A percentile compares a stretch with the other conserved stretches of the same genome.
Conservation (phyloP, 305 asterid species). For the Fraxinus dipetala region DNA sequence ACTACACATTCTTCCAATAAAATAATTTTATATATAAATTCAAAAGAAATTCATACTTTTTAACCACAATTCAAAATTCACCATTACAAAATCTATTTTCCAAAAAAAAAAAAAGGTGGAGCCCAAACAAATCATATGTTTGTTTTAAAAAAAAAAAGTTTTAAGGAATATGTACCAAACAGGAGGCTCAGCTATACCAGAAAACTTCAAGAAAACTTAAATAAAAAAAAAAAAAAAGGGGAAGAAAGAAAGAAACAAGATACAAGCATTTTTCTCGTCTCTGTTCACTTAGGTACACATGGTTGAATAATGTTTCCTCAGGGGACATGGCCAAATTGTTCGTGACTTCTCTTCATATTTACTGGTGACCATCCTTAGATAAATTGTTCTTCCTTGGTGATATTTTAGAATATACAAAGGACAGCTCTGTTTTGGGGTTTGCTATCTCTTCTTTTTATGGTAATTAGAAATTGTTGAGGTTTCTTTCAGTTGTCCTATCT, state of each 20-base stretch:
- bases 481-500: conserved; percentile 20
- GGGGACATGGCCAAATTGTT: background rate
- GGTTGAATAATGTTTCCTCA: background rate
- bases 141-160: too few species aligned
- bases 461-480: background rate
- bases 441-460: conserved; percentile 1
- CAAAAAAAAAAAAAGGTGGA: too few species aligned
- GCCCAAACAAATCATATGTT: too few species aligned
- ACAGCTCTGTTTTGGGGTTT: background rate
- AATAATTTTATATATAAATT: too few species aligned
- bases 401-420: background rate
- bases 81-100: too few species aligned
- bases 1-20: too few species aligned
- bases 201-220: too few species aligned
- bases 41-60: too few species aligned
- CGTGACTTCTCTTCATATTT: background rate
- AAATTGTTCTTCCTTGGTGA: background rate
- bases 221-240: background rate
- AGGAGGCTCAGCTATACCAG: too few species aligned
- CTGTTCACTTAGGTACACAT: background rate
- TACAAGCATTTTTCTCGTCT: background rate
- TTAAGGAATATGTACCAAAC: too few species aligned
- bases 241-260: background rate
- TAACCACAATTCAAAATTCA: too few species aligned
- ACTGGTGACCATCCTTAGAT: background rate